Conservation (phyloP, 2,329 filamentous ascomycete genomes). For the Neoascochyta sp. region DNA sequence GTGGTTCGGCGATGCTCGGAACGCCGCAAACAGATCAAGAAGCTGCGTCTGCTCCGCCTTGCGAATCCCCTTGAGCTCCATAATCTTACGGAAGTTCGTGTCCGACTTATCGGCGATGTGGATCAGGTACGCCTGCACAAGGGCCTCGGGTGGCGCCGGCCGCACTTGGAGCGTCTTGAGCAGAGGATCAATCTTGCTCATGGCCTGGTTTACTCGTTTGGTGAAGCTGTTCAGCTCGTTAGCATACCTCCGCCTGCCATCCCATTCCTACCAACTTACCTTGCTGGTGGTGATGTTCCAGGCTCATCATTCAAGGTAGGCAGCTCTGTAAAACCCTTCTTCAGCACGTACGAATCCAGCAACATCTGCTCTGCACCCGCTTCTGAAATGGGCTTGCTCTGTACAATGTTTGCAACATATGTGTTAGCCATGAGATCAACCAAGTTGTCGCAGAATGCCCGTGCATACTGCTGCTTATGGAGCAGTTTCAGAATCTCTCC, state of each 20-base stretch:
- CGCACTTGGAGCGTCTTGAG: conserved; percentile 96
- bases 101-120: conserved; percentile 93
- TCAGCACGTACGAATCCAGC: conserved; percentile 87
- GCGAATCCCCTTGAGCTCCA: conserved; percentile 87
- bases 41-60: conserved; percentile 79
- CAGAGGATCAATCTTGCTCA: conserved; percentile 83
- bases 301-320: conserved; percentile 58
- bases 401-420: conserved; percentile 80
- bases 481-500: conserved; percentile 72
- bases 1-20: conserved; percentile 63
- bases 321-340: conserved; percentile 71
- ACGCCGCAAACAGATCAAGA: conserved; percentile 86
- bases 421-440: conserved; percentile 78
- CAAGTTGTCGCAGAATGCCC: conserved; percentile 94
- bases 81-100: conserved; percentile 90
- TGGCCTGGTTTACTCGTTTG: conserved; percentile 79
- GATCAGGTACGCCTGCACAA: conserved; percentile 96
- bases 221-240: conserved; percentile 59
- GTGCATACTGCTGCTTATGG: conserved; percentile 87
- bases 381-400: conserved; percentile 87
- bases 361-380: conserved; percentile 97
- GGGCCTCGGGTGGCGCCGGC: conserved; percentile 81
- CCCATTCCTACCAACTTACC: conserved; percentile 27
- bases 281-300: conserved; percentile 55
- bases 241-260: conserved; percentile 1